Base-by-base conservation (phyloP, 768 basidiomycete species). In the Agaricus blazei region DNA sequence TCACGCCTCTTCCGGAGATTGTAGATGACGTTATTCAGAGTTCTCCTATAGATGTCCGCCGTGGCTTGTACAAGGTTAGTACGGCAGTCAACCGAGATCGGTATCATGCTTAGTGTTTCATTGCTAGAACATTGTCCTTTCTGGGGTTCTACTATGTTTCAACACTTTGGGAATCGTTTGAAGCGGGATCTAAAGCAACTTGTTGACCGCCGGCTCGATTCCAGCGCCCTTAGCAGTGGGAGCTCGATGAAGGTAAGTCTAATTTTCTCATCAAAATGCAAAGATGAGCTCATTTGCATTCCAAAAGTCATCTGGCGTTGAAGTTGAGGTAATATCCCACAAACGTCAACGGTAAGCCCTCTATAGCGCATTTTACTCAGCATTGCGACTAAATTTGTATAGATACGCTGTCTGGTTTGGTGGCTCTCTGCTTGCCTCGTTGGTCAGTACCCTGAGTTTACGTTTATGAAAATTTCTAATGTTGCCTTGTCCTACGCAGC, bases 71-170 rank as follows among this genome's bases (percentile, higher is more conserved):
- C 77, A 96, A 95, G 83, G 92, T 87, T 51, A 51, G 68, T 24
- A 50, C 9, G 34, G 34, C 7, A 14, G 23, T 37, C n/a, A 15
- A 37, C 46, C 28, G 9, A 37, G 53, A 19, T 26, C n/a, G 23
- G 38, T 55, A 27, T 26, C 26, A 26, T 38, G 19, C n/a, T 54
- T 24, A 28, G 23, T 28, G 46, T 52, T 34, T 9, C 12, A 8
- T 50, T 9, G 23, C 14, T 56, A 94, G 92, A 99, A 98, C 72
- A 98, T 98, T 53, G 97, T 99, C 6, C 73, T 98, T 1, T 94
- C 91, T 0, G 97, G 97, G 97, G 97, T 23, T 96, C 93, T 9
- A 98, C 97, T 48, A 98, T 98, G 96, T 98, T 98, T 79, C 92
- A 96, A 63, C 88, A 98, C 75, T 98, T 99, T 66, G 93, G 93